Evolutionary conservation across 192 early-diverging fungal species (phyloP).

Genomic region (Coemansia sp.): DNA sequence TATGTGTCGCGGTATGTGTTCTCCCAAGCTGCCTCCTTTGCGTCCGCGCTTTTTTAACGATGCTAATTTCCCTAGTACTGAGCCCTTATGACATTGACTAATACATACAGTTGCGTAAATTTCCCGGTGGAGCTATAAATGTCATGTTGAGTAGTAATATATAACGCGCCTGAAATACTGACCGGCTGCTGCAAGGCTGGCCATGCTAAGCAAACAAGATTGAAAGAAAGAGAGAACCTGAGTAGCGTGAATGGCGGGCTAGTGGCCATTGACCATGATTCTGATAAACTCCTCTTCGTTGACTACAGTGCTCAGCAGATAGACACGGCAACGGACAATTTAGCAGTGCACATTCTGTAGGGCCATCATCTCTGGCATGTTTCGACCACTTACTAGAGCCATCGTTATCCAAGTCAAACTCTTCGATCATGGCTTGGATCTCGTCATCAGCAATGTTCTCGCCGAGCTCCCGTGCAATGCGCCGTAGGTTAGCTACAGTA

Average conservation of each 20-base stretch:
- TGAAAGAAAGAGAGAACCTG: background rate
- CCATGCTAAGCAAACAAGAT: background rate
- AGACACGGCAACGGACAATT: background rate
- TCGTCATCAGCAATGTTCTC: conserved; percentile 80
- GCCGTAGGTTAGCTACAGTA: conserved; percentile 61
- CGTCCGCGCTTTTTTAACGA: background rate
- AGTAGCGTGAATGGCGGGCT: background rate
- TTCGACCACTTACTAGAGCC: conserved; percentile 66
- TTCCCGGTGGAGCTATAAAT: background rate
- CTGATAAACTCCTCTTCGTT: conserved; percentile 79
- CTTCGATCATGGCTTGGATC: conserved; percentile 84
- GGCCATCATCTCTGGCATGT: background rate
- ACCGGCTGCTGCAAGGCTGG: background rate
- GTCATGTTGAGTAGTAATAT: background rate
- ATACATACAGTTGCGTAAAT: background rate
- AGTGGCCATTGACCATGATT: conserved; percentile 71
- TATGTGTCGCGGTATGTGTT: conserved; percentile 17
- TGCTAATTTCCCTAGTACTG: background rate
- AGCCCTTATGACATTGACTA: background rate
- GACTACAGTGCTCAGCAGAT: conserved; percentile 50
- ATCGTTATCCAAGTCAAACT: conserved; percentile 84
- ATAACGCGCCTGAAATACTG: background rate
- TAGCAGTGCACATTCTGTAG: background rate
- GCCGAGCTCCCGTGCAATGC: conserved; percentile 79
- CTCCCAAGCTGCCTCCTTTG: background rate